Conservation (phyloP, 768 basidiomycete species). For the Hygrophorus russula region DNA sequence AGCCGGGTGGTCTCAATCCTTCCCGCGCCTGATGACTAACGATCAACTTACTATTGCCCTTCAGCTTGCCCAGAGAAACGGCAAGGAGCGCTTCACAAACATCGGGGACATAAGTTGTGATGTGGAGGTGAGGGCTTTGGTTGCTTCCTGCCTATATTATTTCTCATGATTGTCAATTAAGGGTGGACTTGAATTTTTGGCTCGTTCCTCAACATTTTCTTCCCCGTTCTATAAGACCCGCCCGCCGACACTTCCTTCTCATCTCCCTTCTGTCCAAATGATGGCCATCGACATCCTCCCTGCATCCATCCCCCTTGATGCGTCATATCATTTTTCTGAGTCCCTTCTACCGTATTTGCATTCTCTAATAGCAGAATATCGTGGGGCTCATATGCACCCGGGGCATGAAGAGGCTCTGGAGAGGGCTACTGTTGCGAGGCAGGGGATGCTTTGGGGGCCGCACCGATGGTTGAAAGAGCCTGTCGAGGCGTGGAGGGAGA, state of each 20-base stretch:
- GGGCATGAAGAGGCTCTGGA: conserved; percentile 24
- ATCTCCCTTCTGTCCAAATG: conserved; percentile 55
- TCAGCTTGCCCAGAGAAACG: conserved; percentile 33
- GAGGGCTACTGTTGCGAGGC: conserved; percentile 59
- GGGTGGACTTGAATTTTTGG: conserved; percentile 82
- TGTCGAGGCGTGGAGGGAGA: conserved; percentile 33
- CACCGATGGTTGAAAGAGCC: conserved; percentile 50
- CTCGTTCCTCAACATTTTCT: conserved; percentile 65
- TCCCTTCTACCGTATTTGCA: conserved; percentile 60
- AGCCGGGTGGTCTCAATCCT: conserved; percentile 70
- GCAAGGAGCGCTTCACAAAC: conserved; percentile 49
- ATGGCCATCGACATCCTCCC: conserved; percentile 92
- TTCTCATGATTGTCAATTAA: conserved; percentile 14
- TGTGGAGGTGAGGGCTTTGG: conserved; percentile 38
- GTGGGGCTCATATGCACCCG: neutral
- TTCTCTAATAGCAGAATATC: conserved; percentile 35
- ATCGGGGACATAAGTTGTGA: conserved; percentile 90
- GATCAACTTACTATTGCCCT: conserved; percentile 45
- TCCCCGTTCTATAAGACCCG: conserved; percentile 55
- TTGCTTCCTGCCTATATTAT: neutral
- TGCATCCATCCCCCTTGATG: conserved; percentile 71
- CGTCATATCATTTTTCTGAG: conserved; percentile 65
- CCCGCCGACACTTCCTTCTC: conserved; percentile 26
- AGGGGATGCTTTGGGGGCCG: conserved; percentile 39
- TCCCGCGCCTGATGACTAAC: conserved; percentile 71